Percentiles rank a stretch among this genome's conserved stretches.
Evolutionary conservation across 164 flowering plant species (phyloP).

Genomic region (Aristolochia fimbriata): DNA sequence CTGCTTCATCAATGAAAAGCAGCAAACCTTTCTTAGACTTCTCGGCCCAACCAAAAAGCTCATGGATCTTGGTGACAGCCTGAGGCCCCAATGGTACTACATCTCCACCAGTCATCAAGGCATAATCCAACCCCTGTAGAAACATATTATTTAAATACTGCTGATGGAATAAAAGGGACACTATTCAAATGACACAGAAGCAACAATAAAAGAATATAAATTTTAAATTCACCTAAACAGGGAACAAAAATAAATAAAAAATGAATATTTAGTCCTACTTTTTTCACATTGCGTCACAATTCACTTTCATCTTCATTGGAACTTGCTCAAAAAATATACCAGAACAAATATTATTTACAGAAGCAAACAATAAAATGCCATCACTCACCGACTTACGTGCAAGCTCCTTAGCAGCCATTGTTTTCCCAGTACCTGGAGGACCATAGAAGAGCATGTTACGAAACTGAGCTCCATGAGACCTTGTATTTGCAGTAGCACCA

Average conservation of each 20-base stretch:
- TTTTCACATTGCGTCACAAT: too few species aligned
- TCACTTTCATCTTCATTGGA: too few species aligned
- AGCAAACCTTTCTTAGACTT: slow-evolving; percentile 75
- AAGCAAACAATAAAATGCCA: neutral
- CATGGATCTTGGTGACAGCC: slow-evolving; percentile 98
- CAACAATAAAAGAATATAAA: neutral
- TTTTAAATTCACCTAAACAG: neutral
- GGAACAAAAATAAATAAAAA: neutral
- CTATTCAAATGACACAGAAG: neutral
- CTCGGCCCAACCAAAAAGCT: slow-evolving; percentile 94
- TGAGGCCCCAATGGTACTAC: slow-evolving; percentile 95
- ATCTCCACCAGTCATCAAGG: slow-evolving; percentile 99
- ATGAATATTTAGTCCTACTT: too few species aligned
- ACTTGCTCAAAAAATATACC: too few species aligned
- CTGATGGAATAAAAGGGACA: neutral
- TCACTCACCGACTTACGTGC: slow-evolving; percentile 82
- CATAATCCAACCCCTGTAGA: slow-evolving; percentile 88
- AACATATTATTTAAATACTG: neutral
- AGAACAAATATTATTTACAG: neutral
- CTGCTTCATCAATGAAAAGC: slow-evolving; percentile 98
- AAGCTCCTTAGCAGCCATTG: slow-evolving; percentile 97
- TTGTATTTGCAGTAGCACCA: slow-evolving; percentile 90
- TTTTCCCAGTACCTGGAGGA: slow-evolving; percentile 99
- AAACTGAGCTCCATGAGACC: slow-evolving; percentile 87
- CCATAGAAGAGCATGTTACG: slow-evolving; percentile 98